Conservation (phyloP, 2,329 filamentous ascomycete genomes). For the Rutstroemia sp. region DNA sequence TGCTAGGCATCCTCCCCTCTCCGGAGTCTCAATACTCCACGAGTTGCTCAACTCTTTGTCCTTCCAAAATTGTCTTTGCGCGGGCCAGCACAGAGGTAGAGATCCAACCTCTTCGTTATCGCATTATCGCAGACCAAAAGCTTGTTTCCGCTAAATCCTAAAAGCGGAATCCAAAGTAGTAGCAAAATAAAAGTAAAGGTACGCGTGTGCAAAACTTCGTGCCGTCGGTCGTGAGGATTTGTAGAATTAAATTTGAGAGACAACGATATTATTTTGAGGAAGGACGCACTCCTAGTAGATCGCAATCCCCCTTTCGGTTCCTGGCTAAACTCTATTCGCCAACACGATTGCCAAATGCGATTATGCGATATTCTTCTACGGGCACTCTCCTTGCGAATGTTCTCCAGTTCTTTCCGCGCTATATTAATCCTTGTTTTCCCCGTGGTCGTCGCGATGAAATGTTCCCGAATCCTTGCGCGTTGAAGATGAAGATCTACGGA, state of each 20-base stretch:
- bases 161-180: background rate
- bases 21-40: background rate
- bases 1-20: slow-evolving; percentile 2
- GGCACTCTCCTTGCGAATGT: background rate
- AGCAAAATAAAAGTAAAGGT: background rate
- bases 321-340: background rate
- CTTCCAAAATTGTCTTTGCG: background rate
- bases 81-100: background rate
- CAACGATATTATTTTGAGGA: background rate
- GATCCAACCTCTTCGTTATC: background rate
- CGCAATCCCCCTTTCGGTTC: background rate
- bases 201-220: background rate
- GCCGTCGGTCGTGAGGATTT: background rate
- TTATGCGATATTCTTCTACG: background rate
- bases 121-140: background rate
- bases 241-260: background rate
- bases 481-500: background rate
- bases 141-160: background rate
- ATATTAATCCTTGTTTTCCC: background rate
- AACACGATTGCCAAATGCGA: background rate
- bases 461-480: background rate
- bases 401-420: background rate
- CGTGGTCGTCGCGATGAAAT: background rate
- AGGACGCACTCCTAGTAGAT: background rate
- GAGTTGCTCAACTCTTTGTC: background rate